Evolutionary conservation across 179 eudicot species (phyloP).

Genomic region (Nepenthes alata): DNA sequence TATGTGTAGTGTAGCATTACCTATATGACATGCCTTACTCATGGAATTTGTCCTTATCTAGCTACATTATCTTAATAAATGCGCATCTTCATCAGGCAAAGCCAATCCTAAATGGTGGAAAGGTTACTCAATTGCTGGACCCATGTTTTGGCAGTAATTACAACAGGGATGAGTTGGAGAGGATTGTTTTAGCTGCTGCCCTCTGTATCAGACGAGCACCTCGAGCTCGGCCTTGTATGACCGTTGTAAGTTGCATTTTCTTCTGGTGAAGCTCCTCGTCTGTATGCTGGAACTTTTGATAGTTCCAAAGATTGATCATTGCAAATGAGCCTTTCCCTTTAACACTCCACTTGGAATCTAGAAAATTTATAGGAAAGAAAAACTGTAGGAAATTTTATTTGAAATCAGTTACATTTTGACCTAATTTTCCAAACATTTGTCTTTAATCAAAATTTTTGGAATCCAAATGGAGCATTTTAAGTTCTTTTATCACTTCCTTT

Average conservation of each 20-base stretch:
- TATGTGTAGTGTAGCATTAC: constrained; percentile 10
- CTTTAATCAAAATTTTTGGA: too few relatives aligned
- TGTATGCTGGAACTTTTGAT: too few relatives aligned
- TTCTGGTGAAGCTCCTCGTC: background rate
- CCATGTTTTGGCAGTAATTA: constrained; percentile 36
- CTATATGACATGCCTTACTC: background rate
- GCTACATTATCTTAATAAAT: background rate
- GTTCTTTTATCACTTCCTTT: too few relatives aligned
- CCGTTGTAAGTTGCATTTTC: constrained; percentile 37
- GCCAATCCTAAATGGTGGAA: constrained; percentile 54
- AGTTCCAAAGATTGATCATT: too few relatives aligned
- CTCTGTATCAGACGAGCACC: constrained; percentile 74
- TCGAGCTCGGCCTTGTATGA: constrained; percentile 69
- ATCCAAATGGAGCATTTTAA: too few relatives aligned
- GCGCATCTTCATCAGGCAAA: constrained; percentile 48
- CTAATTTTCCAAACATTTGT: too few relatives aligned
- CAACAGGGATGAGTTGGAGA: constrained; percentile 54
- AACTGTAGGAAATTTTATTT: too few relatives aligned
- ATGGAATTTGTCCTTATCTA: background rate
- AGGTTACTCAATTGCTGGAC: constrained; percentile 48
- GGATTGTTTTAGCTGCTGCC: constrained; percentile 81
- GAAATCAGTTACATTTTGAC: too few relatives aligned
- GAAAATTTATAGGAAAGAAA: too few relatives aligned
- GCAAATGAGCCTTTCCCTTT: too few relatives aligned
- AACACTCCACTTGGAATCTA: too few relatives aligned